Evolutionary conservation across 768 basidiomycete species (phyloP).

Genomic region (Chalciporus piperatus): DNA sequence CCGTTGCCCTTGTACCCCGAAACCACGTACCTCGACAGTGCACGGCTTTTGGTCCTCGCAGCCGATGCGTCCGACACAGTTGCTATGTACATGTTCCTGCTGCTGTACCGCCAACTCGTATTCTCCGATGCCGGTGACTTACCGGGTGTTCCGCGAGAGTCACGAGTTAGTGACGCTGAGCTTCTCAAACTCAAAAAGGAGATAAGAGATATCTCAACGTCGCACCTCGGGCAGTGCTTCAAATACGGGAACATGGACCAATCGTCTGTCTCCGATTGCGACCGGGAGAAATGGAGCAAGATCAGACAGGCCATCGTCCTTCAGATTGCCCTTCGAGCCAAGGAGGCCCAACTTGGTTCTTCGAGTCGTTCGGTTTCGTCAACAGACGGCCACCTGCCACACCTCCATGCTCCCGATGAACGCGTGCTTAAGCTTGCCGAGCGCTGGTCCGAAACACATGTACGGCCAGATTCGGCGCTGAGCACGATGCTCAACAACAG

Average conservation of each 20-base stretch:
- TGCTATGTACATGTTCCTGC: constrained; percentile 74
- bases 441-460: constrained; percentile 69
- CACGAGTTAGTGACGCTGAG: constrained; percentile 49
- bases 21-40: constrained; percentile 76
- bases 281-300: constrained; percentile 50
- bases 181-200: constrained; percentile 67
- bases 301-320: constrained; percentile 67
- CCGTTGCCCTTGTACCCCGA: constrained; percentile 59
- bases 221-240: constrained; percentile 62
- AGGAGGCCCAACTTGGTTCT: constrained; percentile 37
- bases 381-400: constrained; percentile 22
- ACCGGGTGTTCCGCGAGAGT: constrained; percentile 24
- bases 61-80: constrained; percentile 74
- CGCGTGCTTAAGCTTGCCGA: constrained; percentile 58
- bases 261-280: constrained; percentile 31
- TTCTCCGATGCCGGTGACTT: constrained; percentile 44
- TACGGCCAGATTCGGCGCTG: constrained; percentile 58
- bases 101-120: constrained; percentile 76
- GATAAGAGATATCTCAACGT: constrained; percentile 63
- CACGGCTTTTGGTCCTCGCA: constrained; percentile 62
- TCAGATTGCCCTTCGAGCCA: constrained; percentile 72
- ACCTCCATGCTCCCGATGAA: constrained; percentile 41
- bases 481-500: constrained; percentile 58
- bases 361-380: constrained; percentile 25
- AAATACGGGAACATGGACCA: constrained; percentile 27